Evolutionary conservation across 2,329 filamentous ascomycete genomes (phyloP).

Genomic region (Aureobasidium sp.): DNA sequence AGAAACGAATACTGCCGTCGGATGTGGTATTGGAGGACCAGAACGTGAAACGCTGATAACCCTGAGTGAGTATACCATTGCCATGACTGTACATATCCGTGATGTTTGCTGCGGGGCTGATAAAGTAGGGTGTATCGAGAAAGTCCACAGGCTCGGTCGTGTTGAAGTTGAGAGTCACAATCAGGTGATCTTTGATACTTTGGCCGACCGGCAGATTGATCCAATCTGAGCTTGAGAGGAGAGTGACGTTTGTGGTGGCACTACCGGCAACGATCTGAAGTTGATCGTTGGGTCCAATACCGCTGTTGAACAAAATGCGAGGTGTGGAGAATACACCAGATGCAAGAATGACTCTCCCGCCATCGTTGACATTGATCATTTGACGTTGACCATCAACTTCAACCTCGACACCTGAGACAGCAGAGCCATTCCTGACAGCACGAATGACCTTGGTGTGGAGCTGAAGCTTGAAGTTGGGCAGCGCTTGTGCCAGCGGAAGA

Average conservation of each 20-base stretch:
- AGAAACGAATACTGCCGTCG: slow-evolving; percentile 31
- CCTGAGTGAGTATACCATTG: slow-evolving; percentile 21
- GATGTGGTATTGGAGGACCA: slow-evolving; percentile 50
- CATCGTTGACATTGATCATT: slow-evolving; percentile 26
- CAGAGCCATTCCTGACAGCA: slow-evolving; percentile 35
- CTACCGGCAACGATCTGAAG: slow-evolving; percentile 19
- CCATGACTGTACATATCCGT: background rate
- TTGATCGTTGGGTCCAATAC: slow-evolving; percentile 26
- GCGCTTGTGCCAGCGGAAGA: slow-evolving; percentile 39
- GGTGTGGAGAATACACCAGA: slow-evolving; percentile 28
- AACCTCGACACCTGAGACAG: slow-evolving; percentile 37
- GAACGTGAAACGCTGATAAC: slow-evolving; percentile 47
- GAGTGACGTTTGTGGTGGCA: background rate
- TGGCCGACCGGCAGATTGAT: slow-evolving; percentile 15
- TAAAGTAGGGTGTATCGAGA: background rate
- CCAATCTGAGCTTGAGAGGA: slow-evolving; percentile 27
- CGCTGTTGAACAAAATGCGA: slow-evolving; percentile 33
- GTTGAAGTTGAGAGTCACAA: slow-evolving; percentile 9
- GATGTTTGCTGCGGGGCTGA: background rate
- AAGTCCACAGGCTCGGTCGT: slow-evolving; percentile 41
- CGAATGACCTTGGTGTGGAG: slow-evolving; percentile 38
- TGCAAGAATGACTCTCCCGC: slow-evolving; percentile 32
- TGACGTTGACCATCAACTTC: slow-evolving; percentile 22
- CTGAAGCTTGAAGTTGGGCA: slow-evolving; percentile 40
- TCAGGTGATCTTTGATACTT: slow-evolving; percentile 27